Evolutionary conservation across 495 filamentous ascomycete species (phyloP).

Genomic region (Penicillium roqueforti): DNA sequence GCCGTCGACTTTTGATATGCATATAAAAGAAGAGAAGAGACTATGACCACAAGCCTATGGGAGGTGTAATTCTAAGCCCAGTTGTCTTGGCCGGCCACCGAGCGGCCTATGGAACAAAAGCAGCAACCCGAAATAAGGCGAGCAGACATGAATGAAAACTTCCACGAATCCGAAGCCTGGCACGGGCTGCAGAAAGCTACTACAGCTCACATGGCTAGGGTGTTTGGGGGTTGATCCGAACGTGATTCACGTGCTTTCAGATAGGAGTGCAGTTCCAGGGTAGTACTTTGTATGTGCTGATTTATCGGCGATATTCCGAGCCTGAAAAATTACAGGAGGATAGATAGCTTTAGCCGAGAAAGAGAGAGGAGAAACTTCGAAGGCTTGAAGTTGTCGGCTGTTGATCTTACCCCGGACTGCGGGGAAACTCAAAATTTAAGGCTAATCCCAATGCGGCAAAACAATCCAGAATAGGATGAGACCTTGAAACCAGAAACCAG

Average conservation of each 20-base stretch:
- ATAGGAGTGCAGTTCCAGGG: not conserved
- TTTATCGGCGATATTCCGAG: not conserved
- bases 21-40: not conserved
- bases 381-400: not conserved
- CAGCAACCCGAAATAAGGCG: conserved; percentile 6
- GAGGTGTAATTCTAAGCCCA: conserved; percentile 7
- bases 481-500: not conserved
- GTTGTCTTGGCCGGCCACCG: conserved; percentile 7
- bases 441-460: not conserved
- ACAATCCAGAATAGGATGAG: not conserved
- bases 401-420: conserved; percentile 5
- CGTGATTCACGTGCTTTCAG: not conserved
- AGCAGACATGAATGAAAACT: conserved; percentile 8
- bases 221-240: not conserved
- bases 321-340: not conserved
- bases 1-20: conserved; percentile 12
- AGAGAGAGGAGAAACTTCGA: not conserved
- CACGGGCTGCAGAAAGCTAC: not conserved
- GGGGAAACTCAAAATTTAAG: not conserved
- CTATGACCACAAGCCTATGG: not conserved
- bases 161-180: conserved; percentile 23
- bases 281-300: not conserved
- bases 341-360: not conserved
- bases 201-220: conserved; percentile 2
- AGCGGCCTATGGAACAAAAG: conserved; percentile 11